Conservation (phyloP, 2,329 filamentous ascomycete genomes). For the Hypoxylon sp. region DNA sequence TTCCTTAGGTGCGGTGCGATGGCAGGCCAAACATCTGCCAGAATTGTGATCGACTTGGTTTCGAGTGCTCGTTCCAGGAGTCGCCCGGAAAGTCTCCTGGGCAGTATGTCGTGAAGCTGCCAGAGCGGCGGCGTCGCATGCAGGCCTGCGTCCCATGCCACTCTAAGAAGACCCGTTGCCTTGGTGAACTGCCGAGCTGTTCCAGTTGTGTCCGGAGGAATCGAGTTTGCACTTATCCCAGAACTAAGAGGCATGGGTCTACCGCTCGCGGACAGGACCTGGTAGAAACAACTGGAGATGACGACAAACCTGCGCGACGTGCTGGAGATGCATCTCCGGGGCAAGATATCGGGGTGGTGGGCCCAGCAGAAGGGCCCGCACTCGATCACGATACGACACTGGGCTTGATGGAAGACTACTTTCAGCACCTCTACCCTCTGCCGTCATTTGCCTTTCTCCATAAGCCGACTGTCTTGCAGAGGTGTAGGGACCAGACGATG, state of each 20-base stretch:
- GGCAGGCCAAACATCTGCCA: conserved; percentile 52
- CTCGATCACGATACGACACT: conserved; percentile 41
- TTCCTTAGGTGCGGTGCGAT: conserved; percentile 52
- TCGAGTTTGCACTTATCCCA: conserved; percentile 50
- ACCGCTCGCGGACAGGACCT: conserved; percentile 5
- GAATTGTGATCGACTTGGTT: conserved; percentile 55
- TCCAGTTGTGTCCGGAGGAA: conserved; percentile 51
- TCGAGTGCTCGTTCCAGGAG: conserved; percentile 56
- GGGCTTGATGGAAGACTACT: conserved; percentile 52
- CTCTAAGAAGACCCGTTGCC: conserved; percentile 53
- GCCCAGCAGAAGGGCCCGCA: conserved; percentile 25
- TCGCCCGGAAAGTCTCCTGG: conserved; percentile 43
- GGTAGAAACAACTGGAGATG: background rate
- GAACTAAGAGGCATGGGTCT: conserved; percentile 30
- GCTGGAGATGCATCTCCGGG: conserved; percentile 9
- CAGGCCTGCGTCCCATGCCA: conserved; percentile 53
- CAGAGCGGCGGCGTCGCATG: conserved; percentile 51
- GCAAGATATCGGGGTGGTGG: conserved; percentile 29
- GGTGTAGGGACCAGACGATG: conserved; percentile 52
- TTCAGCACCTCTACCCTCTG: conserved; percentile 53
- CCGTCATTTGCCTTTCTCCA: conserved; percentile 57
- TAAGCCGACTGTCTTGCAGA: conserved; percentile 53
- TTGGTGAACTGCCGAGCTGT: conserved; percentile 52
- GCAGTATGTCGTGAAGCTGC: conserved; percentile 49
- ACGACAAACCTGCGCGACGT: conserved; percentile 10